A percentile compares a stretch with the other conserved stretches of the same genome.
These are phyloP conservation scores for Puccinia horiana DNA, from an alignment of 1,284 basidiomycete genomes.

Conservation along the genomic window DNA sequence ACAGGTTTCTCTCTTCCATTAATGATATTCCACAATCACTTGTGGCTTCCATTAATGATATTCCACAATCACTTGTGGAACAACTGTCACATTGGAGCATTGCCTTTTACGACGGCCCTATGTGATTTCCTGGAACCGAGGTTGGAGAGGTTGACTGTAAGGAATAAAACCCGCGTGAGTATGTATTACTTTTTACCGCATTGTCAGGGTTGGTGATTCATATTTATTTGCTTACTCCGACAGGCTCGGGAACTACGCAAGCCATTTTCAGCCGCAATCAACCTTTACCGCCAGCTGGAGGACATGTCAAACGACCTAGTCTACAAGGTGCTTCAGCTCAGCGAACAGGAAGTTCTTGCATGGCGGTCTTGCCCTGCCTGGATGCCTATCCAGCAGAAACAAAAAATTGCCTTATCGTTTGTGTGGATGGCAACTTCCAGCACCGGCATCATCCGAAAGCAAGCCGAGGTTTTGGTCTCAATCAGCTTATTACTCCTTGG, in stretches of 20 bases:
- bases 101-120: background rate
- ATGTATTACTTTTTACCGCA: background rate
- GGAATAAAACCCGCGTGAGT: background rate
- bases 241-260: background rate
- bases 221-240: background rate
- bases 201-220: background rate
- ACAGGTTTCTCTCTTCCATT: background rate
- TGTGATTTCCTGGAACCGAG: background rate
- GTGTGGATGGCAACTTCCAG: background rate
- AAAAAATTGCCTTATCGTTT: background rate
- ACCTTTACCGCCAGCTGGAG: background rate
- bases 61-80: conserved; percentile 18
- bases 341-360: background rate
- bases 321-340: background rate
- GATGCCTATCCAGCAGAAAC: background rate
- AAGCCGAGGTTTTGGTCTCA: background rate
- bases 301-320: background rate
- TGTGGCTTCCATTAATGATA: background rate
- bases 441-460: background rate
- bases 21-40: background rate
- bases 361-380: background rate
- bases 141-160: background rate
- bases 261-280: background rate
- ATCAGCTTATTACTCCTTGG: background rate
- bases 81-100: background rate